Evolutionary conservation across 1,139 yeast species (phyloP), one percentile per base, ranked within the genome.

Genomic region (Pichia sp.): DNA sequence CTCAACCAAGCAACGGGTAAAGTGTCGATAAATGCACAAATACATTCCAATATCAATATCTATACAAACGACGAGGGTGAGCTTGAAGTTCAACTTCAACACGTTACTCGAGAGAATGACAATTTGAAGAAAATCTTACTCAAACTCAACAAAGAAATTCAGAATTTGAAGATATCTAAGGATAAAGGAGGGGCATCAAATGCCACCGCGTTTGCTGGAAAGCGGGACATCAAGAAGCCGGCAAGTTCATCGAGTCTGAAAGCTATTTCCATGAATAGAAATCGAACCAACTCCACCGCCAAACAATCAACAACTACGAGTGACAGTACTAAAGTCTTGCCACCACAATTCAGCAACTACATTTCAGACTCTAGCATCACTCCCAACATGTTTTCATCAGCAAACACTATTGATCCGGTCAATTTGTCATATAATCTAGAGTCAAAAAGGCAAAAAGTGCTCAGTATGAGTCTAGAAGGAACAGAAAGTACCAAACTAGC

Each of bases 51-150:
- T 42, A 54, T 57, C 28, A 50, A 57, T 33, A 42, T 55, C 8
- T 42, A 46, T 24, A 52, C 59, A 10, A 52, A 55, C 35, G 48
- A 50, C 37, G 49, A 50, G 29, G 33, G 39, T 15, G 61, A 56
- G 28, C 37, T 63, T 29, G 56, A 58, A 29, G 36, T 43, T 17
- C 65, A 63, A 42, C 38, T 64, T 17, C 64, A 61, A 33, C 52
- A 51, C 28, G 66, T 64, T 3, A 55, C 63, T 5, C 57, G 58
- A 33, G 68, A 63, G 44, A 64, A 64, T 42, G 60, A 57, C 32
- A 63, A 62, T 39, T 48, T 64, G 39, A 62, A 62, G 40, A 60
- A 57, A 31, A 60, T 63, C 5, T 50, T 64, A 8, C 49, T 51
- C 4, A 61, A 63, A 40, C 44, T 64, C 17, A 61, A 62, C 41